Evolutionary conservation across 2,329 filamentous ascomycete species (phyloP).

Genomic region (Magnaporthiopsis poae): DNA sequence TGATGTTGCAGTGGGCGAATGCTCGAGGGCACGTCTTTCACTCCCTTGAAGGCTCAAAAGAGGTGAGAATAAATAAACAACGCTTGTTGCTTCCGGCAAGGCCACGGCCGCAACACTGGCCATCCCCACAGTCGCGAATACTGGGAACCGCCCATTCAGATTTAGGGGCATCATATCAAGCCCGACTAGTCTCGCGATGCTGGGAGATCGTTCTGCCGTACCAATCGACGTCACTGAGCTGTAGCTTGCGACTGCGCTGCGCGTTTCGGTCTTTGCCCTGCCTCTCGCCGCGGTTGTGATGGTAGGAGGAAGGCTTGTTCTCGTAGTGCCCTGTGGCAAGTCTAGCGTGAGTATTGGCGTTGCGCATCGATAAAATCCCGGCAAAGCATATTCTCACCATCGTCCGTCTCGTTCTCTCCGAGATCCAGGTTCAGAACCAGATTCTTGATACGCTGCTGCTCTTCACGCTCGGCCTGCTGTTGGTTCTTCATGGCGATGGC

Average conservation of each 20-base stretch:
- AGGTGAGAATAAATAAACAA: too few relatives aligned
- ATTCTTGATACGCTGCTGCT: conserved; percentile 97
- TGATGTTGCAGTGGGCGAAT: too few relatives aligned
- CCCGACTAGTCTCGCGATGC: too few relatives aligned
- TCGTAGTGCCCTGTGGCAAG: conserved; percentile 36
- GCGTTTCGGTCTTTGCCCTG: conserved; percentile 50
- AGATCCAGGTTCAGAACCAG: conserved; percentile 94
- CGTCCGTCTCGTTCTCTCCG: conserved; percentile 67
- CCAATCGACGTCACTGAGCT: conserved; percentile 97
- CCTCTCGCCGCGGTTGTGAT: conserved; percentile 48
- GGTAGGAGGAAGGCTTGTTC: conserved; percentile 34
- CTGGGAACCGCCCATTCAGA: too few relatives aligned
- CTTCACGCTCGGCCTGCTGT: conserved; percentile 87
- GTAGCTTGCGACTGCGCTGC: conserved; percentile 79
- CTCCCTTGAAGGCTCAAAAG: too few relatives aligned
- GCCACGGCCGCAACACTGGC: too few relatives aligned
- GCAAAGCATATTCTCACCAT: conserved; percentile 50
- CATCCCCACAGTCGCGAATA: too few relatives aligned
- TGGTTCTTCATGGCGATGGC: conserved; percentile 93
- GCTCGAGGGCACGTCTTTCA: too few relatives aligned
- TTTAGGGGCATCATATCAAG: too few relatives aligned
- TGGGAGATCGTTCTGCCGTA: conserved; percentile 34
- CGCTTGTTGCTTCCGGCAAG: too few relatives aligned
- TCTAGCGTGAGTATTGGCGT: conserved; percentile 40
- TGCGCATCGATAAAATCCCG: conserved; percentile 24